Conservation (phyloP, 2,329 filamentous ascomycete genomes). For the Aspergillus costaricaensis region DNA sequence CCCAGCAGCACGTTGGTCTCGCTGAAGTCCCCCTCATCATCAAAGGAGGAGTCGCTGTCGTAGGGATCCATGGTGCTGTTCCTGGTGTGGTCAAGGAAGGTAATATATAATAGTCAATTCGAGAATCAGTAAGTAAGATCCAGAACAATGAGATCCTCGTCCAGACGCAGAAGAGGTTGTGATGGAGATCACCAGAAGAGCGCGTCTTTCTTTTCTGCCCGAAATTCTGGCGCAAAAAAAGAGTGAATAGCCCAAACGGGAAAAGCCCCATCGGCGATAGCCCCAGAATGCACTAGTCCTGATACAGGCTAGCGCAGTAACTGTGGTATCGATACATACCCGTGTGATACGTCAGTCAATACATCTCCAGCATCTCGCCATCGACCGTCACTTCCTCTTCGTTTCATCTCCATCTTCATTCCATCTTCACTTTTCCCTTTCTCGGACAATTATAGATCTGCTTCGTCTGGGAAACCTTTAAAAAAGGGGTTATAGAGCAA, state of each 20-base stretch:
- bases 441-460: not conserved
- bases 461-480: not conserved
- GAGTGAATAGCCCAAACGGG: conserved; percentile 13
- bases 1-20: conserved; percentile 84
- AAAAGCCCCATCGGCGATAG: conserved; percentile 27
- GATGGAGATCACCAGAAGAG: not conserved
- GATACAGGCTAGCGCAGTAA: conserved; percentile 11
- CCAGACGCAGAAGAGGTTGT: not conserved
- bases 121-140: no score
- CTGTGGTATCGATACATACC: not conserved
- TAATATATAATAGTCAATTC: not conserved
- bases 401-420: not conserved
- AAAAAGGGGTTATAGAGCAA: not conserved
- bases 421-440: not conserved
- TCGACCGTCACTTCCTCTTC: conserved; percentile 1
- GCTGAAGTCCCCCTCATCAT: conserved; percentile 58
- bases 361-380: not conserved
- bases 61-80: conserved; percentile 67
- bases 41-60: conserved; percentile 80
- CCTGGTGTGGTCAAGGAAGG: not conserved
- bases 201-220: not conserved
- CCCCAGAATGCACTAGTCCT: conserved; percentile 9
- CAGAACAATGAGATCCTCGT: not conserved
- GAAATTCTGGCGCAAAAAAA: conserved; percentile 14
- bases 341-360: not conserved